Conservation (phyloP, 495 filamentous ascomycete species). For the Hypoxylon fuscum region DNA sequence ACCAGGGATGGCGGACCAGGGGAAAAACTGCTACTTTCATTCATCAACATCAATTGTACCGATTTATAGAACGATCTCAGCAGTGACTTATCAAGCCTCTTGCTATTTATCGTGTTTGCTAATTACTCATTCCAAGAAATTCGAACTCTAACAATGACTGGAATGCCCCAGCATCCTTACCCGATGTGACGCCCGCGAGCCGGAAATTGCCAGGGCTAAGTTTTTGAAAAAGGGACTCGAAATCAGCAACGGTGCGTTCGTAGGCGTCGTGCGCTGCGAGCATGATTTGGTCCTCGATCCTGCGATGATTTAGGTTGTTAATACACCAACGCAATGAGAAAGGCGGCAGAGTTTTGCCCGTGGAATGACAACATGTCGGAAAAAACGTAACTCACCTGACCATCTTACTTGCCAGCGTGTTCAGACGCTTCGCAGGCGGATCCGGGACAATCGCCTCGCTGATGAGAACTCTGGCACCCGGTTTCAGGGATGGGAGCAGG, state of each 20-base stretch:
- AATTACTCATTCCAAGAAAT: constrained; percentile 17
- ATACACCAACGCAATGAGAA: background rate
- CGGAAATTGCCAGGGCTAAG: constrained; percentile 28
- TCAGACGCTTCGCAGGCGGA: constrained; percentile 32
- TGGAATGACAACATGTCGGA: no score
- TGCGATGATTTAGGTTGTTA: constrained; percentile 11
- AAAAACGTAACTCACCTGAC: constrained; percentile 11
- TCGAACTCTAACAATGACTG: constrained; percentile 43
- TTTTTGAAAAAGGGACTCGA: constrained; percentile 35
- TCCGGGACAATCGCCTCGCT: constrained; percentile 46
- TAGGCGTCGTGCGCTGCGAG: constrained; percentile 38
- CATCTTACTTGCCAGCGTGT: constrained; percentile 32
- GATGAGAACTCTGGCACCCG: constrained; percentile 45
- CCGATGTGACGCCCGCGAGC: constrained; percentile 38
- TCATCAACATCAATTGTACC: background rate
- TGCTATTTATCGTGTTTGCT: background rate
- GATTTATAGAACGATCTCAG: background rate
- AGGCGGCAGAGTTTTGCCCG: no score
- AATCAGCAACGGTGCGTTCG: constrained; percentile 43
- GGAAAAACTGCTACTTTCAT: no score
- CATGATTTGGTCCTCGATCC: constrained; percentile 45
- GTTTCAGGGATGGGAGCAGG: constrained; percentile 47
- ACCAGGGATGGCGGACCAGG: no score
- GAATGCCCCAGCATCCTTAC: constrained; percentile 40
- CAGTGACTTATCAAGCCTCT: background rate